phyloP scores from a whole-genome alignment of 108 stramenopile species.

The Cyclotella kingstonii region DNA sequence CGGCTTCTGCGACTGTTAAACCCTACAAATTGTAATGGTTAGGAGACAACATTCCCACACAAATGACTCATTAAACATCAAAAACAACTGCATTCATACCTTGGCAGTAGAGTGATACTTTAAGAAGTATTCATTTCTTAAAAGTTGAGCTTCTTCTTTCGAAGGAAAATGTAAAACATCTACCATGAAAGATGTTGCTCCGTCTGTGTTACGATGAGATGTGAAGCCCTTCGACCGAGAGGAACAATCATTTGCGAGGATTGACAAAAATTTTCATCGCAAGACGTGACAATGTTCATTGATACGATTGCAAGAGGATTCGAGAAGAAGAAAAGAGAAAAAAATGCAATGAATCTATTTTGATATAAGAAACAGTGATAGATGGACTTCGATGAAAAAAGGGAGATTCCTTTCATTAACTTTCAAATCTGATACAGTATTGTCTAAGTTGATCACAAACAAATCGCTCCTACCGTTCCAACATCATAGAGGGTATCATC shows the following conservation, averaged over 20 bases:
- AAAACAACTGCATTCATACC: no score
- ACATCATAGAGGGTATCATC: constrained; percentile 88
- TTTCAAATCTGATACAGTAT: no score
- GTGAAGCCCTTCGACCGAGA: constrained; percentile 60
- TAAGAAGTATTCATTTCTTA: constrained; percentile 73
- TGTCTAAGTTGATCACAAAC: no score
- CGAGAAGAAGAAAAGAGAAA: no score
- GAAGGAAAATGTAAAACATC: constrained; percentile 56
- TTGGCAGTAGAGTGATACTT: constrained; percentile 80
- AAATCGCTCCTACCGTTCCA: constrained; percentile 47
- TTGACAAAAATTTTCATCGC: no score
- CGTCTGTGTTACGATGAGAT: constrained; percentile 69
- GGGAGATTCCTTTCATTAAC: background rate
- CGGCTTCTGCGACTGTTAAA: constrained; percentile 63
- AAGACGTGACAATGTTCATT: no score
- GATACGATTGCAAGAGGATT: no score
- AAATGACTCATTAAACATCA: no score
- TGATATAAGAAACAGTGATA: no score
- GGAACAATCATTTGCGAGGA: no score
- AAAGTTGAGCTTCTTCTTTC: constrained; percentile 41
- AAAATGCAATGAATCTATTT: no score
- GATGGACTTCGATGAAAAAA: background rate
- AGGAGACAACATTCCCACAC: constrained; percentile 6
- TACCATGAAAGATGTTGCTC: constrained; percentile 69
- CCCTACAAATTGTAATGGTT: constrained; percentile 28